Base-by-base conservation (phyloP, 1,284 basidiomycete genomes). In the Cryptococcus sp. region DNA sequence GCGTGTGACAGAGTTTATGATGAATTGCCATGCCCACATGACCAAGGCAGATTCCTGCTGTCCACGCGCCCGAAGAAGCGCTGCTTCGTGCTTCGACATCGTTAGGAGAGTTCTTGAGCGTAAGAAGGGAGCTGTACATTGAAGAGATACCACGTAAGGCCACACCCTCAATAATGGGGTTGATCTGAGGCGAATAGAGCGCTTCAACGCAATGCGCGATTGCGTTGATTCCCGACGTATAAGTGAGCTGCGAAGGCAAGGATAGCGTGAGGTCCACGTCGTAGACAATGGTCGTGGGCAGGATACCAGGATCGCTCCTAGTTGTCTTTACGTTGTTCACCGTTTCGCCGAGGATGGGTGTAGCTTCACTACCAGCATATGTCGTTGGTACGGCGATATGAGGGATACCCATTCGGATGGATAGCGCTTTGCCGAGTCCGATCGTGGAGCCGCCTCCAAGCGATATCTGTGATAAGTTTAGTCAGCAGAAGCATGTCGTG, bases 161-260 rank as follows among this genome's bases (percentile, higher is more conserved):
- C n/a, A 44, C 22, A 15, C 41, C 41, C n/a, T 44, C 41, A 15
- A 44, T 22, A 22, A 44, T 44, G 7, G 41, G 41, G 22, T 44
- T 44, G n/a, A 44, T n/a, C 41, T 44, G 41, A n/a, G n/a, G 41
- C n/a, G 41, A 44, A 44, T 44, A 44, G 41, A 44, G 41, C 41
- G 41, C 41, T 22, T 44, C 41, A 22, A 44, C 41, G 13, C 41
- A 44, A n/a, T 44, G 41, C n/a, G 41, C 41, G 41, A 44, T 44
- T 16, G 41, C 41, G 10, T 44, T 44, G 13, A 44, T 44, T 16
- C n/a, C 41, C 8, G 41, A 44, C n/a, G 41, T 44, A 22, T 44
- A 44, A 6, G 41, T 44, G 41, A 44, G 41, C 41, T 44, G 41
- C 41, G 7, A 8, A 44, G 41, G 41, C n/a, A 44, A 16, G 2